Conservation (phyloP, 352 stramenopile genomes). For the Phytophthora idaei region DNA sequence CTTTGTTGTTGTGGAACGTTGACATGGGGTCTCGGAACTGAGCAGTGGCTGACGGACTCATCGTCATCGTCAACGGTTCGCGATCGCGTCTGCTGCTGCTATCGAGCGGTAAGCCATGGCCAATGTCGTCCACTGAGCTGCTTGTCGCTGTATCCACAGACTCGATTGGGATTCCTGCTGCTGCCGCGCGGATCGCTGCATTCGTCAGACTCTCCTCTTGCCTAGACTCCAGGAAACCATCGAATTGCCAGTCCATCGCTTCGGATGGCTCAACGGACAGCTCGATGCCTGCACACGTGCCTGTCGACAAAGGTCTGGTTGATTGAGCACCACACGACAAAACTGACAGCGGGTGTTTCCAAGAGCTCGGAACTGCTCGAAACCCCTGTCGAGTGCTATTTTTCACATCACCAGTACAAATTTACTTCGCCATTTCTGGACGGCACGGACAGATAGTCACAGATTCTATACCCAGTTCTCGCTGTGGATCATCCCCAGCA, state of each 20-base stretch:
- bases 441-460: conserved; percentile 1
- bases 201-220: conserved; percentile 21
- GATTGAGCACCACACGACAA: conserved; percentile 12
- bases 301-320: background rate
- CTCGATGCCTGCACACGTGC: background rate
- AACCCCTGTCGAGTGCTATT: conserved; percentile 27
- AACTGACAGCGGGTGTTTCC: conserved; percentile 22
- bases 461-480: conserved; percentile 37
- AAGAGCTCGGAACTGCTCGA: conserved; percentile 10
- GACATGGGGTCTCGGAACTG: conserved; percentile 56
- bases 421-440: conserved; percentile 5
- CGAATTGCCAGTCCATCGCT: conserved; percentile 48
- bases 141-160: conserved; percentile 29
- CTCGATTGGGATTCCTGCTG: conserved; percentile 23
- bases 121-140: conserved; percentile 19
- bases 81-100: conserved; percentile 16
- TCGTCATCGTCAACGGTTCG: conserved; percentile 58
- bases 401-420: conserved; percentile 18
- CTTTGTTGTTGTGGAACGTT: conserved; percentile 52
- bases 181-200: conserved; percentile 16
- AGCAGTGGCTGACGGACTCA: conserved; percentile 58
- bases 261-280: conserved; percentile 7
- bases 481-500: conserved; percentile 24
- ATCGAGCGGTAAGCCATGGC: conserved; percentile 19
- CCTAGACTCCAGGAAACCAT: conserved; percentile 32